Evolutionary conservation across 768 basidiomycete species (phyloP).

Genomic region (Lactarius psammicola): DNA sequence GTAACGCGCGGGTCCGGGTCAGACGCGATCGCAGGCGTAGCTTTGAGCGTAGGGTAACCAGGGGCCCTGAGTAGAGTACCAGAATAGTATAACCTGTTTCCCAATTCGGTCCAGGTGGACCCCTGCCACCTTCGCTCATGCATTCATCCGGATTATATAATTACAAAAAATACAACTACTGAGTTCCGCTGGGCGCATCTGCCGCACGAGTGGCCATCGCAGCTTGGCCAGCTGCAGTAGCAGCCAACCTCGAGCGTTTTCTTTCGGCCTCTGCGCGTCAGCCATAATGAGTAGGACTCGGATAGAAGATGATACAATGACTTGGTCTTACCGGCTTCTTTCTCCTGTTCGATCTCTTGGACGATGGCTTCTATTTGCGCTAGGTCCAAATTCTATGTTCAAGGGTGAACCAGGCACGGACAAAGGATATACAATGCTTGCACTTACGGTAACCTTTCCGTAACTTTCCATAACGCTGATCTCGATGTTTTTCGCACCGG

Average conservation of each 20-base stretch:
- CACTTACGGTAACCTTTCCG: constrained; percentile 81
- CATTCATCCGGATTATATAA: constrained; percentile 13
- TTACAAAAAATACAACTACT: constrained; percentile 19
- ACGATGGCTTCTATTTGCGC: constrained; percentile 91
- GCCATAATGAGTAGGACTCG: constrained; percentile 12
- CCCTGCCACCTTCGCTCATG: not conserved
- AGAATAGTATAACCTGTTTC: constrained; percentile 19
- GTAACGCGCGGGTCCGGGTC: not conserved
- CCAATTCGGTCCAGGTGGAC: not conserved
- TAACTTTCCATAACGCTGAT: constrained; percentile 97
- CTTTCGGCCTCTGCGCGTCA: constrained; percentile 78
- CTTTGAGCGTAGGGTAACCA: constrained; percentile 4
- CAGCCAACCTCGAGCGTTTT: constrained; percentile 86
- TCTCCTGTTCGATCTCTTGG: constrained; percentile 91
- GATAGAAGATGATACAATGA: not conserved
- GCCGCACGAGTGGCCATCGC: constrained; percentile 70
- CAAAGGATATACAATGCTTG: not conserved
- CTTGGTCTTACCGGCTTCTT: constrained; percentile 75
- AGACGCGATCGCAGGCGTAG: constrained; percentile 9
- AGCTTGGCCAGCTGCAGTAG: constrained; percentile 87
- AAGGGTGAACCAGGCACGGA: not conserved
- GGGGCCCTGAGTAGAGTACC: not conserved
- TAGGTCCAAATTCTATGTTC: constrained; percentile 72
- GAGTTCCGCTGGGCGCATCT: constrained; percentile 39
- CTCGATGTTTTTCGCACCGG: constrained; percentile 99